A percentile compares a stretch with the other conserved stretches of the same genome.
These are phyloP conservation scores for Ormosia emarginata DNA, from an alignment of 306 rosid species.

Conservation along the genomic window DNA sequence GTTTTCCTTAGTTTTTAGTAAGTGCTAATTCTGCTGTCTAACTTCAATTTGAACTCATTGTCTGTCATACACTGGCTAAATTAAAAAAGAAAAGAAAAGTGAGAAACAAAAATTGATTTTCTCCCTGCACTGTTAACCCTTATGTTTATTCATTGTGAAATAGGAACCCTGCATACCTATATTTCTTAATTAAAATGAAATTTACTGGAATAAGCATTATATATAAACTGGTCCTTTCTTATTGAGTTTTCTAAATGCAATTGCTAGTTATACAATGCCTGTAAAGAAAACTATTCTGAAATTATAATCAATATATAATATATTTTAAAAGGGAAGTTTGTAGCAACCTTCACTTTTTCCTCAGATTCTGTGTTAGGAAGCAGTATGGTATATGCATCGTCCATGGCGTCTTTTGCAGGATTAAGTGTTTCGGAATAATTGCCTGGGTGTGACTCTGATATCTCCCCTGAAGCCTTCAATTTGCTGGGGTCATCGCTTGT, in stretches of 20 bases:
- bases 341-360: conserved; percentile 29
- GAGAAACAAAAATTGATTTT: not conserved
- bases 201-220: not conserved
- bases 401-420: conserved; percentile 29
- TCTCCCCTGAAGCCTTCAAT: conserved; percentile 24
- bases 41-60: not conserved
- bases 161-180: not conserved
- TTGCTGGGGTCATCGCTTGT: not conserved
- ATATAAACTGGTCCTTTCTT: not conserved
- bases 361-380: conserved; percentile 37
- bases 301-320: not conserved
- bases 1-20: not conserved
- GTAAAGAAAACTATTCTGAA: not conserved
- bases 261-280: not conserved
- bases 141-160: not conserved
- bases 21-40: not conserved
- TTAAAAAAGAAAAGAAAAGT: not conserved
- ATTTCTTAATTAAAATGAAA: not conserved
- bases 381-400: conserved; percentile 36
- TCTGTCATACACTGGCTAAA: not conserved
- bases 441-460: conserved; percentile 24
- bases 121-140: not conserved
- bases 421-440: conserved; percentile 35
- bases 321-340: not conserved
- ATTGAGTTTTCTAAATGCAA: not conserved